These are phyloP conservation scores for Capsella rubella DNA, from an alignment of 441 rosid genomes.

Conservation along the genomic window DNA sequence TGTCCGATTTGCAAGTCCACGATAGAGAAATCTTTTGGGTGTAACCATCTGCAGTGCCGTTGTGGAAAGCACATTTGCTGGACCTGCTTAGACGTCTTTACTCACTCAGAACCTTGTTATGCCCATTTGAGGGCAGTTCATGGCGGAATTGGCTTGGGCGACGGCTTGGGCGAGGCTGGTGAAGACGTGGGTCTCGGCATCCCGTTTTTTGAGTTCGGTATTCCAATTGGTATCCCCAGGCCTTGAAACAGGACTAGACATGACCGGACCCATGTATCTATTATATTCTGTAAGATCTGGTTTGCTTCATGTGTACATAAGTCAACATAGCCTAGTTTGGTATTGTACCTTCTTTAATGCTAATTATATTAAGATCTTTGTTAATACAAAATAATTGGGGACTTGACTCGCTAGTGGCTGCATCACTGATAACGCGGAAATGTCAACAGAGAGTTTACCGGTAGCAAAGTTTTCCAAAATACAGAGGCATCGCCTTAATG, in stretches of 20 bases:
- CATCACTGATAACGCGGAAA: slow-evolving; percentile 29
- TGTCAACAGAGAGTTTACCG: background rate
- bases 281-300: slow-evolving; percentile 10
- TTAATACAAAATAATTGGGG: background rate
- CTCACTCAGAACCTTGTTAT: slow-evolving; percentile 63
- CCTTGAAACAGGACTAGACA: slow-evolving; percentile 13
- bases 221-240: background rate
- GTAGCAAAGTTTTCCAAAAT: slow-evolving; percentile 23
- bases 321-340: background rate
- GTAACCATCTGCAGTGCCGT: slow-evolving; percentile 79
- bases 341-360: slow-evolving; percentile 12
- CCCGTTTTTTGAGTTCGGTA: background rate
- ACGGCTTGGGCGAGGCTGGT: background rate
- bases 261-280: slow-evolving; percentile 4
- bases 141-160: slow-evolving; percentile 38
- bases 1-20: slow-evolving; percentile 74
- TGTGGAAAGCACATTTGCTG: slow-evolving; percentile 91
- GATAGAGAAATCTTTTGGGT: slow-evolving; percentile 89
- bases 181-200: background rate
- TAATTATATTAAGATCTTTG: background rate
- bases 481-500: slow-evolving; percentile 22
- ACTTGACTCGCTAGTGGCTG: background rate
- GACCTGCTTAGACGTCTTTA: slow-evolving; percentile 65
- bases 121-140: slow-evolving; percentile 49
- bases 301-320: slow-evolving; percentile 39